Evolutionary conservation across 306 rosid species (phyloP), one percentile per base, ranked within the genome.

Genomic region (Carpinus viminea): DNA sequence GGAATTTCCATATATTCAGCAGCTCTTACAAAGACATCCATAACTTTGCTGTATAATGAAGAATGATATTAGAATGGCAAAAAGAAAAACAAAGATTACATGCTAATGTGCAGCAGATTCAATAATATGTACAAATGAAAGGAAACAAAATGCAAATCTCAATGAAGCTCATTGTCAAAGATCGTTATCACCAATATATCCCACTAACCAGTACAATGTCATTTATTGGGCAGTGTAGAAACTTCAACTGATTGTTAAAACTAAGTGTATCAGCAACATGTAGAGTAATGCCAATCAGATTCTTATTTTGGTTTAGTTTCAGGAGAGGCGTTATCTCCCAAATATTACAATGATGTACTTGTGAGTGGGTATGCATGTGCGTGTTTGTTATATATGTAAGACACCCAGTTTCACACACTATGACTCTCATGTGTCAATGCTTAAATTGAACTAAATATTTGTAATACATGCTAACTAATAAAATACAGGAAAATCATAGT

Each of bases 21-120:
- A 80, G 98, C 97, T 87, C 90, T 96, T 83, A 87, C 86, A 89
- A 96, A 96, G 86, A 96, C 93, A 74, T 96, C 99, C 99, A 96
- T 96, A 55, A 96, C 98, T 89, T 96, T 96, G 94, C 99, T 96
- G 92, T 53, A 69, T 21, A 80, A 75, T 6, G 16, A 41, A 75
- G 70, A 17, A 54, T 46, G 68, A 72, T 41, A 72, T 72, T 74
- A 31, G 65, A 55, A 82, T 43, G 31, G 51, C 36, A 69, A 78
- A 24, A 72, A 52, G 12, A 28, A 52, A 17, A 45, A 34, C 26
- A 20, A 48, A 36, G 51, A 53, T 55, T 64, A 55, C 65, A 50
- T 7, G 61, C 5, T 41, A 66, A 66, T 7, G 81, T 20, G 73
- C 53, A 71, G 77, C 53, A 73, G 26, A 70, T 2, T 38, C 34